Percentiles rank a stretch among this genome's conserved stretches.
phyloP scores from a whole-genome alignment of 2,329 filamentous ascomycete species.

The Aspergillus sp. region DNA sequence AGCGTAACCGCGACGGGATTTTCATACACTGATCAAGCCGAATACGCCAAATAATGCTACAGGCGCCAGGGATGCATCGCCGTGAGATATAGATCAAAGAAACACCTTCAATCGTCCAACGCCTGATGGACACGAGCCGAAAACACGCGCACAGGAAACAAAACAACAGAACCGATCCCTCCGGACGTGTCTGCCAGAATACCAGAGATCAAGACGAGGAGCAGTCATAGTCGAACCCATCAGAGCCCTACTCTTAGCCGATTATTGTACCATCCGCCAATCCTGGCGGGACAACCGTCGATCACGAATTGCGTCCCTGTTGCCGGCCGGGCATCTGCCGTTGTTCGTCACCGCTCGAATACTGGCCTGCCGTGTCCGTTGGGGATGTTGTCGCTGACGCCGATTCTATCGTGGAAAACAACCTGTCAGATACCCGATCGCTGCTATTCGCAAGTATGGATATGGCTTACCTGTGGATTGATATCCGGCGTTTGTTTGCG shows the following conservation, averaged over 20 bases:
- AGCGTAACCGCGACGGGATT: conserved; percentile 8
- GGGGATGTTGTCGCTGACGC: conserved; percentile 21
- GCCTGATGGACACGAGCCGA: conserved; percentile 5
- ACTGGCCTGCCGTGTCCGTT: conserved; percentile 22
- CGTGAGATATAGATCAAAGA: conserved; percentile 9
- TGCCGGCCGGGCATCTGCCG: conserved; percentile 12
- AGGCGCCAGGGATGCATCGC: conserved; percentile 11
- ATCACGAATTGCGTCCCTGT: conserved; percentile 20
- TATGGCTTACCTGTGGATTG: conserved; percentile 21
- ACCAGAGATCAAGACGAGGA: conserved; percentile 16
- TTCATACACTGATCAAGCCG: conserved; percentile 2
- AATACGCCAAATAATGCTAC: conserved; percentile 10
- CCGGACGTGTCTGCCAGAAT: conserved; percentile 17
- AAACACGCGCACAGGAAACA: conserved; percentile 12
- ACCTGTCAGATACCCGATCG: not conserved
- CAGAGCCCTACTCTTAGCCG: conserved; percentile 17
- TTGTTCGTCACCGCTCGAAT: conserved; percentile 28
- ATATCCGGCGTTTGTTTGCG: conserved; percentile 19
- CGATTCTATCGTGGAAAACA: conserved; percentile 10
- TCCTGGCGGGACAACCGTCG: conserved; percentile 4
- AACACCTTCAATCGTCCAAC: conserved; percentile 11
- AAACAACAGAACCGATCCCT: conserved; percentile 18
- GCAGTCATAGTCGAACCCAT: conserved; percentile 17
- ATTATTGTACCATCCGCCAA: conserved; percentile 15
- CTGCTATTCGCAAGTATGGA: not conserved